Conservation (phyloP, 1,284 basidiomycete species). For the Puccinia sorghi region DNA sequence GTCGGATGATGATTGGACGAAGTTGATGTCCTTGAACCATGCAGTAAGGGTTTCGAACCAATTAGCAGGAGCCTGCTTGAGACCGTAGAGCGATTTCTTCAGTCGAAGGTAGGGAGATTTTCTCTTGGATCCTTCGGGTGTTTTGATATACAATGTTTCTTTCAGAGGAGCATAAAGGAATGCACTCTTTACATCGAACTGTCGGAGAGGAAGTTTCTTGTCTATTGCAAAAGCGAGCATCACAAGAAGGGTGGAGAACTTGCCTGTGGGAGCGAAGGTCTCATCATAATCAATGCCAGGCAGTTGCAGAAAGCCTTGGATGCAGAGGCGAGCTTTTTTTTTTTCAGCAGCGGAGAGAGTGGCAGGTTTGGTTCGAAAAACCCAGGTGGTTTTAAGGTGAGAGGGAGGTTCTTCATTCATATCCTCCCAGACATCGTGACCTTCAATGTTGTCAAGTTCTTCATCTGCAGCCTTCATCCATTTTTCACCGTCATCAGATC, state of each 20-base stretch:
- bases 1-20: neutral
- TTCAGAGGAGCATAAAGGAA: constrained; percentile 61
- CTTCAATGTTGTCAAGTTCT: constrained; percentile 10
- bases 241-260: constrained; percentile 57
- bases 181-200: constrained; percentile 61
- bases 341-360: constrained; percentile 55
- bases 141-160: constrained; percentile 60
- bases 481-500: neutral
- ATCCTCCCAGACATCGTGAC: neutral
- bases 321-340: constrained; percentile 61
- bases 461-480: neutral
- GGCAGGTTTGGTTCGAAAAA: constrained; percentile 60
- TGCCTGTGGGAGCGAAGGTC: constrained; percentile 60
- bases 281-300: constrained; percentile 61
- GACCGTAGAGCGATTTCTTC: constrained; percentile 7
- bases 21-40: neutral
- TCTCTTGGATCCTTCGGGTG: constrained; percentile 54
- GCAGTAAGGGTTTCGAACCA: neutral
- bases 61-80: neutral
- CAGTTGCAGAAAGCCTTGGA: constrained; percentile 61
- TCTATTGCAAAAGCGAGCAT: constrained; percentile 60
- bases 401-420: neutral
- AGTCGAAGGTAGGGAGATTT: neutral
- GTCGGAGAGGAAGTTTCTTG: constrained; percentile 58
- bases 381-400: constrained; percentile 59